Percentiles rank a stretch among this genome's conserved stretches.
Conservation (phyloP, 768 basidiomycete genomes). For the Scleroderma bovista region DNA sequence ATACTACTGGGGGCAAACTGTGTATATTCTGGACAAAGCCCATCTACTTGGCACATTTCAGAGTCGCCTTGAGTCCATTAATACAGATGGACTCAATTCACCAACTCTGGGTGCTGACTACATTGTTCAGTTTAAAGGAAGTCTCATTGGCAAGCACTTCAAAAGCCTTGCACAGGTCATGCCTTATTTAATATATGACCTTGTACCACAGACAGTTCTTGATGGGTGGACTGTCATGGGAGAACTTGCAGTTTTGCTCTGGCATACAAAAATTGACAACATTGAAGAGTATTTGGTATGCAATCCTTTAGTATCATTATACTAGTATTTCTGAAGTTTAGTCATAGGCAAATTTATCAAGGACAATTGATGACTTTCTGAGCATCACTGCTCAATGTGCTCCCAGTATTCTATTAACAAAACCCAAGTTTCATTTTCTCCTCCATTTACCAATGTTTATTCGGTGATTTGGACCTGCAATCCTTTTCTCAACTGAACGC, state of each 20-base stretch:
- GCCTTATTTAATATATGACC: slow-evolving; percentile 6
- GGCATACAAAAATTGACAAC: background rate
- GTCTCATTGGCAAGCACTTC: slow-evolving; percentile 2
- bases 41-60: slow-evolving; percentile 15
- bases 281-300: background rate
- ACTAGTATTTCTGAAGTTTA: background rate
- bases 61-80: slow-evolving; percentile 16
- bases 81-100: slow-evolving; percentile 14
- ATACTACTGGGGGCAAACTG: slow-evolving; percentile 15
- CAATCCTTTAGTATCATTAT: background rate
- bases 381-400: slow-evolving; percentile 8
- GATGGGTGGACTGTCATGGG: background rate
- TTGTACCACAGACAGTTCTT: slow-evolving; percentile 7
- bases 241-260: background rate
- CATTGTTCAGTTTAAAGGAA: slow-evolving; percentile 12
- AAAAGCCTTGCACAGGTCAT: too few relatives aligned
- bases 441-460: slow-evolving; percentile 12
- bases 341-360: background rate
- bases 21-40: slow-evolving; percentile 12
- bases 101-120: slow-evolving; percentile 22
- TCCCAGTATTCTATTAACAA: slow-evolving; percentile 17
- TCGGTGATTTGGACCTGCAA: background rate
- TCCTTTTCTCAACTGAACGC: background rate
- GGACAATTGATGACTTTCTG: slow-evolving; percentile 15
- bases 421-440: slow-evolving; percentile 23